phyloP scores from a whole-genome alignment of 768 basidiomycete genomes.

The Mrakia gelida region DNA sequence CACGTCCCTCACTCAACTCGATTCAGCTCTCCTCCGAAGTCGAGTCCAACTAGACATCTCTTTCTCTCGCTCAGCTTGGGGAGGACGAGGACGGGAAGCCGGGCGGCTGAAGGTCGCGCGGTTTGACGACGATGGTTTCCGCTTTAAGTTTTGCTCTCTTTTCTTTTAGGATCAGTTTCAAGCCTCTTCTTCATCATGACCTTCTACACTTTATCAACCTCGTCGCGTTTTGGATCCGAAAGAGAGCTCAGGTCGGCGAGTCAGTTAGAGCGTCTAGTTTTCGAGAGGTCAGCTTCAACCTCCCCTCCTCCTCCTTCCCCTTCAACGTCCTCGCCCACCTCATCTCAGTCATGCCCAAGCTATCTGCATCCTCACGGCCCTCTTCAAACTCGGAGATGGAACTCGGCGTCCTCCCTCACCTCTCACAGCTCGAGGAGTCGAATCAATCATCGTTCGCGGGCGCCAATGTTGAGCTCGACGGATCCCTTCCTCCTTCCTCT shows the following conservation, averaged over 20 bases:
- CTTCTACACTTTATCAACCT: too few relatives aligned
- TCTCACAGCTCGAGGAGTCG: neutral
- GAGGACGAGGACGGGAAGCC: neutral
- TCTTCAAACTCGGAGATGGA: neutral
- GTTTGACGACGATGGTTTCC: neutral
- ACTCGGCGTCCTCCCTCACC: neutral
- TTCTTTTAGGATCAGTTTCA: neutral
- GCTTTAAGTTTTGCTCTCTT: neutral
- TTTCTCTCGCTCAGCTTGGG: neutral
- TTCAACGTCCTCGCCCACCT: too few relatives aligned
- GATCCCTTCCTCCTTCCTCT: neutral
- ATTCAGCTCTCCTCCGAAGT: neutral
- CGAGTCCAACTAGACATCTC: neutral
- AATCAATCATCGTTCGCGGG: neutral
- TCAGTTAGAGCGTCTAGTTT: too few relatives aligned
- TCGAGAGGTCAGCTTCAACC: too few relatives aligned
- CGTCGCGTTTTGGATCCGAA: too few relatives aligned
- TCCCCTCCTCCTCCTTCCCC: too few relatives aligned
- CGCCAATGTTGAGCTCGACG: constrained; percentile 1
- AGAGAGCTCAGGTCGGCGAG: too few relatives aligned
- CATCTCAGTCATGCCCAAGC: too few relatives aligned
- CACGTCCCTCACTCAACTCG: too few relatives aligned
- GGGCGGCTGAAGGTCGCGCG: neutral
- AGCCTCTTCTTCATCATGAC: neutral
- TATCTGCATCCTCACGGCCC: neutral